Evolutionary conservation across 2,329 filamentous ascomycete species (phyloP), one percentile per base, ranked within the genome.

Genomic region (Cercospora sojina): DNA sequence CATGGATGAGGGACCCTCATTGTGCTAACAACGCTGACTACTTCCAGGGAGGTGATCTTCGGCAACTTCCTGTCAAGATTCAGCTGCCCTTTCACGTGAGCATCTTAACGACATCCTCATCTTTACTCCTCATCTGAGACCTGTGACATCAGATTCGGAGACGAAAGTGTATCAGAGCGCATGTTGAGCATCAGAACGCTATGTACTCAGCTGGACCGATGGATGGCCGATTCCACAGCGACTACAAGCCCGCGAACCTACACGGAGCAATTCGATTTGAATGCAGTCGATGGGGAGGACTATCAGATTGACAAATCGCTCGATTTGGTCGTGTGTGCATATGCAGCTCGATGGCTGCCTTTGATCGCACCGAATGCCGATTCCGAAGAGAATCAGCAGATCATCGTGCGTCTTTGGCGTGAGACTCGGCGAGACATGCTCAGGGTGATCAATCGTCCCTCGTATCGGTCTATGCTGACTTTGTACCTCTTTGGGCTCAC

Each of bases 361-460:
- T 18, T 66, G 20, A 41, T 51, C 12, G 41, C 59, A 10, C 20
- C 60, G 9, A 31, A 41, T 25, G 9, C 53, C 2, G 41, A 47
- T 18, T 18, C 20, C 8, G 35, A 64, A 7, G 38, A 62, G 3
- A 38, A 64, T 31, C 38, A 47, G 20, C 60, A 63, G 4, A 35
- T 43, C 5, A 59, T 64, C 12, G 43, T 62, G n/a, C 55, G 56
- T 0, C 55, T 64, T 5, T 66, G 64, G 64, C 56, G 64, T 31
- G 64, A 66, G 20, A 61, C 64, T 47, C 60, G 64, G n/a, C 60
- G 53, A 35, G 60, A 66, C 25, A 66, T 66, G 64, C 64, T 66
- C 7, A 53, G 51, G 6, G 64, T 66, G n/a, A 63, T 64, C 6
- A 66, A 66, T 18, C 59, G 64, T 16, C 60, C 64, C 4, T 59